These are phyloP conservation scores for Teratosphaeria pseudoeucalypti DNA, from an alignment of 2,329 filamentous ascomycete species.

Conservation along the genomic window DNA sequence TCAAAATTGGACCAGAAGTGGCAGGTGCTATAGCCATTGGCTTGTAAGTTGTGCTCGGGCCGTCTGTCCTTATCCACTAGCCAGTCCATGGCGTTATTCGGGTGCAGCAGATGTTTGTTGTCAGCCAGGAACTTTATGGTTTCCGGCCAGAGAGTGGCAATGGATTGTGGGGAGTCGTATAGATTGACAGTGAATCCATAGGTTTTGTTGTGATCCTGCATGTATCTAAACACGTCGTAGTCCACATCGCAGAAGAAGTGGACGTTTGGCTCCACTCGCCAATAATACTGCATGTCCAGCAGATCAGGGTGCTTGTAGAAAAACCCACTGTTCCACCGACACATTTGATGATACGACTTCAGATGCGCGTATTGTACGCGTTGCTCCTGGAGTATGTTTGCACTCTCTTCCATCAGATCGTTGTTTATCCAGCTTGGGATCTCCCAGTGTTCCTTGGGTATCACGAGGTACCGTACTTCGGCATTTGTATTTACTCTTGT, in stretches of 20 bases:
- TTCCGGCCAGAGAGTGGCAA: slow-evolving; percentile 89
- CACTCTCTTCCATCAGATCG: slow-evolving; percentile 75
- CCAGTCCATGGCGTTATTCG: slow-evolving; percentile 82
- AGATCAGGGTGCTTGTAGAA: slow-evolving; percentile 96
- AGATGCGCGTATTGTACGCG: slow-evolving; percentile 83
- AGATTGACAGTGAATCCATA: slow-evolving; percentile 98
- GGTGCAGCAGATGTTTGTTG: slow-evolving; percentile 68
- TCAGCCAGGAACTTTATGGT: slow-evolving; percentile 74
- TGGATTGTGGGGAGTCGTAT: slow-evolving; percentile 80
- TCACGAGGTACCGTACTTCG: slow-evolving; percentile 73
- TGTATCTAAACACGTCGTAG: slow-evolving; percentile 96
- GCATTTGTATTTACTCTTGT: slow-evolving; percentile 79
- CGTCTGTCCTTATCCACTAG: slow-evolving; percentile 66
- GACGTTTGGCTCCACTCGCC: slow-evolving; percentile 96
- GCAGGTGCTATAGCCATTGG: slow-evolving; percentile 92
- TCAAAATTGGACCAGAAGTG: slow-evolving; percentile 99
- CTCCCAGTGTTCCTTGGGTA: slow-evolving; percentile 93
- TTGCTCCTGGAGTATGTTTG: slow-evolving; percentile 69
- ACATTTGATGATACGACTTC: slow-evolving; percentile 97
- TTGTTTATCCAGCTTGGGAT: slow-evolving; percentile 85
- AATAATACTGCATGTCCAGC: slow-evolving; percentile 77
- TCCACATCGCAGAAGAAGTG: slow-evolving; percentile 99
- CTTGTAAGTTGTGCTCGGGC: slow-evolving; percentile 67
- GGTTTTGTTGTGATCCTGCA: slow-evolving; percentile 97
- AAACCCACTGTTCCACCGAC: slow-evolving; percentile 94